A percentile compares a stretch with the other conserved stretches of the same genome.
These are phyloP conservation scores for Neurospora sp. DNA, from an alignment of 2,329 filamentous ascomycete species.

Conservation along the genomic window DNA sequence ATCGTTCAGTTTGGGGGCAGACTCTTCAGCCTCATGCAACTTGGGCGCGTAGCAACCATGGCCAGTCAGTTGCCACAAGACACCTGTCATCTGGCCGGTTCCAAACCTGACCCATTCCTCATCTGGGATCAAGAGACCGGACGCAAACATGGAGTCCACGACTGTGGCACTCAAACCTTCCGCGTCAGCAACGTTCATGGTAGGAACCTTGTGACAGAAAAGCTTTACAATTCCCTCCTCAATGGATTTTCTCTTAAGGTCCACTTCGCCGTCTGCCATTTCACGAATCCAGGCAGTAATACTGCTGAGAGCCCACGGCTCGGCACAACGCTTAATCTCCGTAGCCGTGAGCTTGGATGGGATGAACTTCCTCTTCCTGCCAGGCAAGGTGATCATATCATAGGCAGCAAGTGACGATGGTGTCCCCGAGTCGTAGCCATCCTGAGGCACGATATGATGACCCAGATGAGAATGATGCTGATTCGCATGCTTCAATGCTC, in stretches of 20 bases:
- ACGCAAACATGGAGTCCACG: conserved; percentile 67
- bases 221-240: conserved; percentile 80
- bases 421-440: conserved; percentile 47
- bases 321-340: conserved; percentile 75
- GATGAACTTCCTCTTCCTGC: conserved; percentile 72
- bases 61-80: conserved; percentile 87
- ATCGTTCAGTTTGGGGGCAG: conserved; percentile 67
- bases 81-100: conserved; percentile 68
- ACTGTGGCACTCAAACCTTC: conserved; percentile 74
- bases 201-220: conserved; percentile 91
- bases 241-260: conserved; percentile 75
- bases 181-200: conserved; percentile 96
- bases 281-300: conserved; percentile 78
- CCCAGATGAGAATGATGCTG: conserved; percentile 42
- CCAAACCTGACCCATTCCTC: conserved; percentile 98
- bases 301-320: conserved; percentile 90
- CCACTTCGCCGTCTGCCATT: conserved; percentile 83
- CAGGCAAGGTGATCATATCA: conserved; percentile 77
- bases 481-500: conserved; percentile 32
- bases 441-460: conserved; percentile 40
- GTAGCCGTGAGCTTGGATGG: conserved; percentile 70
- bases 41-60: conserved; percentile 83
- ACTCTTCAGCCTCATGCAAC: conserved; percentile 55
- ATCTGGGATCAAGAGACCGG: conserved; percentile 69
- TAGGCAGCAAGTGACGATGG: conserved; percentile 49